Evolutionary conservation across 257 asterid species (phyloP), one percentile per base, ranked within the genome.

Genomic region (Osmanthus fragrans): DNA sequence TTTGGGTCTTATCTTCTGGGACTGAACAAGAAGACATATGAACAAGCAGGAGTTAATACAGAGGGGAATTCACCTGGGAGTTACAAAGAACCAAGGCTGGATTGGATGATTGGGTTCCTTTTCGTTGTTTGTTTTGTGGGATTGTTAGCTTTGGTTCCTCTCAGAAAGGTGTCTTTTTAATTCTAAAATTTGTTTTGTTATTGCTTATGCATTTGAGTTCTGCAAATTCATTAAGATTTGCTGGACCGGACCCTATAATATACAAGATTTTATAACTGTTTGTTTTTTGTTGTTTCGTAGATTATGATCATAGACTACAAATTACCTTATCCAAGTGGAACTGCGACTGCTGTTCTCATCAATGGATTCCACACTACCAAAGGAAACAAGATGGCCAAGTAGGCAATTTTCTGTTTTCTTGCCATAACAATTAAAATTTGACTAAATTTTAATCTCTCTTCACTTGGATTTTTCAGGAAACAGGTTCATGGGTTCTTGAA

Each of bases 321-420:
- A 40, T 76, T 90, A 64, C 65, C 91, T 60, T 90, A 85, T 81
- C 95, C 95, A 19, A 90, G 90, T 84, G 95, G 95, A 60, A 88
- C 93, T 75, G 95, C 95, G n/a, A 88, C 95, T 75, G 91, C 93
- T 81, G 91, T 87, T 79, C 91, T 90, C 47, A 88, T 90, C 84
- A 87, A 90, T 77, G 95, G 93, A 81, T 90, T 90, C n/a, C 95
- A 90, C 72, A 87, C 93, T 13, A 33, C 77, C 27, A 90, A 87
- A 77, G 95, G 91, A 75, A 83, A 88, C 81, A 82, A 91, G 80
- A 78, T 74, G 85, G 91, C 91, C 23, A 86, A 86, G 96, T 91
- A 85, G 34, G 86, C 74, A 69, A 36, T 70, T 72, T 29, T n/a
- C 45, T 11, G 16, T 60, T 56, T 18, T 64, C 67, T 51, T 63